Evolutionary conservation across 768 basidiomycete genomes (phyloP), one percentile per base, ranked within the genome.

Genomic region (Obba rivulosa): DNA sequence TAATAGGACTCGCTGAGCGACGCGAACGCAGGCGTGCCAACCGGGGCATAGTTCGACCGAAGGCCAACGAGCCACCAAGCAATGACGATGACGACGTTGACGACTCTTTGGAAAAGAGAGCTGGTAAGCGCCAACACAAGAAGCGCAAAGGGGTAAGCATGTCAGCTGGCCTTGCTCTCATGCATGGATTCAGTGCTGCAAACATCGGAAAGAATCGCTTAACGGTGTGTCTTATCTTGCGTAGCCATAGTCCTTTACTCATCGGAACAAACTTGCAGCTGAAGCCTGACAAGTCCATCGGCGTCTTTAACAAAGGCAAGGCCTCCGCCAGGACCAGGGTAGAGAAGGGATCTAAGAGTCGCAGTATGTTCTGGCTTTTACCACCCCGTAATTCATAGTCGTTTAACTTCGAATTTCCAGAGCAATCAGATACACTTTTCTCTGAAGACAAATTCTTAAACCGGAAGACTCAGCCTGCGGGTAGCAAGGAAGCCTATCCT

Each of bases 271-370:
- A 44, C n/a, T 13, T 9, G 43, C n/a, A 81, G 76, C 56, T 78
- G 11, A 71, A 77, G 42, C 75, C 73, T 7, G 41, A 49, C 7
- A 18, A 41, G 22, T 56, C 66, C 4, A 55, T 71, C 22, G 85
- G 85, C 1, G 78, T 85, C 1, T 85, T 85, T 54, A 74, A 69
- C 54, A 83, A 78, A 62, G 85, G 85, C 1, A 84, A 73, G 56
- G 79, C 81, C 14, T 87, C 85, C 1, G 57, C 58, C 5, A 74
- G 70, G 49, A 64, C 72, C 3, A 56, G 61, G 50, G 55, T 60
- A 20, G 59, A 59, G 24, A 54, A 54, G 48, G 56, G 55, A 47
- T 48, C 44, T 36, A 38, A 47, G 48, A 44, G 65, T 61, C 48
- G 64, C 60, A 63, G 63, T 71, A 49, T 52, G 52, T 55, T 36